Conservation (phyloP, 1,284 basidiomycete genomes). For the Heterobasidion annosum region DNA sequence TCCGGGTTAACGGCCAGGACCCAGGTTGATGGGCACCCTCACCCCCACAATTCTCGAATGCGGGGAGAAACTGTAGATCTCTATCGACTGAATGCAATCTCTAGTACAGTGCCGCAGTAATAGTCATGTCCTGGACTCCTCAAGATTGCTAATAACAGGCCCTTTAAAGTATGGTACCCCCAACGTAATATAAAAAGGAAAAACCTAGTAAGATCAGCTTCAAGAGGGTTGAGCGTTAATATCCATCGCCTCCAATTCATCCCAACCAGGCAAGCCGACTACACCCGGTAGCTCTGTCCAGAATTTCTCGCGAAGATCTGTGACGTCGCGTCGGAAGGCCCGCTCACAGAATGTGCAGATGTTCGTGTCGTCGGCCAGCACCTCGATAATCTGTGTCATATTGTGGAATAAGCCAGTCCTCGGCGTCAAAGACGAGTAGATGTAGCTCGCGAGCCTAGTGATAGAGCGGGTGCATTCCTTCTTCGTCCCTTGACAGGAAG, state of each 20-base stretch:
- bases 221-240: constrained; percentile 9
- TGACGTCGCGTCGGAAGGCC: constrained; percentile 32
- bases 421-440: constrained; percentile 41
- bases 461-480: constrained; percentile 34
- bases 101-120: too few species aligned
- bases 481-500: constrained; percentile 13
- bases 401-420: constrained; percentile 46
- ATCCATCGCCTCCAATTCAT: constrained; percentile 26
- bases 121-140: too few species aligned
- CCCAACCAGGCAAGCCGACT: constrained; percentile 37
- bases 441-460: constrained; percentile 28
- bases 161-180: too few species aligned
- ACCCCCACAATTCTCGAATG: too few species aligned
- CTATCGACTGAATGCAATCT: too few species aligned
- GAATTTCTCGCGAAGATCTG: constrained; percentile 26
- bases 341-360: constrained; percentile 36
- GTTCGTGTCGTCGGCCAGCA: constrained; percentile 26
- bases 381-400: constrained; percentile 38
- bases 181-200: too few species aligned
- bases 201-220: too few species aligned
- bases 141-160: too few species aligned
- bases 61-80: too few species aligned
- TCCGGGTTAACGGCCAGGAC: too few species aligned
- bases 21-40: too few species aligned
- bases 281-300: constrained; percentile 42